Evolutionary conservation across 2,329 filamentous ascomycete genomes (phyloP).

Genomic region (Nemania sp.): DNA sequence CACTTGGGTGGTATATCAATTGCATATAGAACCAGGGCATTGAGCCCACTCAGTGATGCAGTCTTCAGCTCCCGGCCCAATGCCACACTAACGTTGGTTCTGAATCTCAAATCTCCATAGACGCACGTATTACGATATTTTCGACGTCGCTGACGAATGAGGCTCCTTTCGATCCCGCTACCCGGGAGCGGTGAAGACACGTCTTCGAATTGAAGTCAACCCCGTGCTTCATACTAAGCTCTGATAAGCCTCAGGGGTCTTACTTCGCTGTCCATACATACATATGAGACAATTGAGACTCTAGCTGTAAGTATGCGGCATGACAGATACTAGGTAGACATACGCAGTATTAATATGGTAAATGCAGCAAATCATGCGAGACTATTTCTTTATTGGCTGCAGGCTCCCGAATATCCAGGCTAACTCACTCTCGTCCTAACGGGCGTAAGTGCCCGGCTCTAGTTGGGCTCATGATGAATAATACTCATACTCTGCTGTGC

Average conservation of each 20-base stretch:
- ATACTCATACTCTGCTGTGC: background rate
- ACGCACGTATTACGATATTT: background rate
- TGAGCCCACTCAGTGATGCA: background rate
- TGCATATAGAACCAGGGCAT: background rate
- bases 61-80: background rate
- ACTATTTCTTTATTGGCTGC: slow-evolving; percentile 16
- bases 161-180: background rate
- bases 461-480: background rate
- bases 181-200: slow-evolving; percentile 9
- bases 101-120: background rate
- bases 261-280: background rate
- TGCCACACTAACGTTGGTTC: background rate
- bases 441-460: slow-evolving; percentile 13
- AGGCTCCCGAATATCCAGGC: slow-evolving; percentile 11
- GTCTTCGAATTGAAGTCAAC: background rate
- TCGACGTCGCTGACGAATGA: background rate
- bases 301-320: slow-evolving; percentile 1
- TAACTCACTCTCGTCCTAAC: slow-evolving; percentile 4
- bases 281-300: slow-evolving; percentile 13
- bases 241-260: background rate
- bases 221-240: background rate
- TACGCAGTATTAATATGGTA: too few relatives aligned
- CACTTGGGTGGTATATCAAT: background rate
- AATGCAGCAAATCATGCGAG: slow-evolving; percentile 11
- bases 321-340: background rate